Conservation (phyloP, 1,284 basidiomycete genomes). For the Ustilago lituana region DNA sequence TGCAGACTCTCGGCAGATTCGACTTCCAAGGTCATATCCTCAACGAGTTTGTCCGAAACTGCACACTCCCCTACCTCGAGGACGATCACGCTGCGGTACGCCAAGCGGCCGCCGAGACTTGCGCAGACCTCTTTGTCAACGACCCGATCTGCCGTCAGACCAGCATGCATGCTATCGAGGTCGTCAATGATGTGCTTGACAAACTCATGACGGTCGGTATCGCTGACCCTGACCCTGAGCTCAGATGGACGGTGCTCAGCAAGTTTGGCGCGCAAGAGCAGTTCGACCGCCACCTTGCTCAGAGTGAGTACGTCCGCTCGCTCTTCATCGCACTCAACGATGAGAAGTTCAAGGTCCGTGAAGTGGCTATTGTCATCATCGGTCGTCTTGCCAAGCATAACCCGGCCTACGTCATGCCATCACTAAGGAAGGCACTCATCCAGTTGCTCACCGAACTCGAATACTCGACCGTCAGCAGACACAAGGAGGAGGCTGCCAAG, state of each 20-base stretch:
- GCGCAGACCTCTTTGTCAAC: conserved; percentile 85
- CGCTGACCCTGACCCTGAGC: conserved; percentile 78
- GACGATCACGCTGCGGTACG: conserved; percentile 90
- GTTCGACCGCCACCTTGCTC: conserved; percentile 97
- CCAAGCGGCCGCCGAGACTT: conserved; percentile 89
- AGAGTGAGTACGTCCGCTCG: conserved; percentile 96
- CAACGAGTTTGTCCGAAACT: conserved; percentile 93
- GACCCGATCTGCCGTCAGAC: conserved; percentile 97
- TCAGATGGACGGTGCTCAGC: conserved; percentile 74
- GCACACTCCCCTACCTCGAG: conserved; percentile 92
- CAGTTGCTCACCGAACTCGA: conserved; percentile 97
- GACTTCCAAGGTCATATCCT: conserved; percentile 88
- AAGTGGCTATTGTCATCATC: conserved; percentile 88
- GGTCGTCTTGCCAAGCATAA: conserved; percentile 94
- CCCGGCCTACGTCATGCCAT: conserved; percentile 98
- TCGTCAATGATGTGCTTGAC: conserved; percentile 96
- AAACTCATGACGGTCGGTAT: conserved; percentile 96
- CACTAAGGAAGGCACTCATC: conserved; percentile 91
- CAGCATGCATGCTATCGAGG: conserved; percentile 94
- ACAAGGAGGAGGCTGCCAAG: conserved; percentile 72
- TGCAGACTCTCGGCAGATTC: conserved; percentile 88
- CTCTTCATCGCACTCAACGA: conserved; percentile 98
- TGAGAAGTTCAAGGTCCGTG: conserved; percentile 91
- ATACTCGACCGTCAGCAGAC: conserved; percentile 88
- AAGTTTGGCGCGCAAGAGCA: conserved; percentile 89